Evolutionary conservation across 352 stramenopile genomes (phyloP), one percentile per base, ranked within the genome.

Genomic region (Globisporangium cystogenes): DNA sequence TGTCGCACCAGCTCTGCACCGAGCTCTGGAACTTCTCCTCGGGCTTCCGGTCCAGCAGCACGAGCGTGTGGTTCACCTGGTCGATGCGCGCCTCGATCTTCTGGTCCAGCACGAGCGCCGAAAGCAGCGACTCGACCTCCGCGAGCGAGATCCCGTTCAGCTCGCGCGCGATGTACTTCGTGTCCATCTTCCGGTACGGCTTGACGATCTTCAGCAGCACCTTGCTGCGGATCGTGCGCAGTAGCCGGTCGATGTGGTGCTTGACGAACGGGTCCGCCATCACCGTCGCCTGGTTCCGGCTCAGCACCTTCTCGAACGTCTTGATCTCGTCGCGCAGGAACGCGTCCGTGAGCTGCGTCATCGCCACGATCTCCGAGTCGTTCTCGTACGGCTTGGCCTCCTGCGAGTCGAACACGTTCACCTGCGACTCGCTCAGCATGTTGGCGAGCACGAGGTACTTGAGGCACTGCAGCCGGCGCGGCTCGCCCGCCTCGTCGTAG

Each of bases 201-300:
- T 87, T 93, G 62, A 99, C 87, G 43, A 97, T 91, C 55, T 94
- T 93, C 29, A 97, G 68, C 50, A 98, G 68, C 42, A 99, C 95
- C 66, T 98, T 96, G 57, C 80, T 97, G 18, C 95, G 85, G 65
- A 99, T 98, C 5, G 94, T 98, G 21, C 86, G 82, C 21, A 98
- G 59, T 42, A 99, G 74, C 54, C 95, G 90, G 58, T 95, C 88
- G 23, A 99, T 88, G 64, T 98, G 95, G 58, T 97, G 82, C 61
- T 93, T 88, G 45, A 99, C 94, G 67, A 98, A 98, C 51, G 95
- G 86, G 68, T 99, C 95, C 24, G 90, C 82, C 86, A 97, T 98
- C 55, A 99, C 93, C 18, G 81, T 70, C 18, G 82, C 70, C 45
- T 90, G 65, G 55, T 98, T 82, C 41, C 84, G 76, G 20, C 72